Evolutionary conservation across 23 red algal genomes (phyloP), one percentile per base, ranked within the genome.

Genomic region (Gracilariopsis chorda): DNA sequence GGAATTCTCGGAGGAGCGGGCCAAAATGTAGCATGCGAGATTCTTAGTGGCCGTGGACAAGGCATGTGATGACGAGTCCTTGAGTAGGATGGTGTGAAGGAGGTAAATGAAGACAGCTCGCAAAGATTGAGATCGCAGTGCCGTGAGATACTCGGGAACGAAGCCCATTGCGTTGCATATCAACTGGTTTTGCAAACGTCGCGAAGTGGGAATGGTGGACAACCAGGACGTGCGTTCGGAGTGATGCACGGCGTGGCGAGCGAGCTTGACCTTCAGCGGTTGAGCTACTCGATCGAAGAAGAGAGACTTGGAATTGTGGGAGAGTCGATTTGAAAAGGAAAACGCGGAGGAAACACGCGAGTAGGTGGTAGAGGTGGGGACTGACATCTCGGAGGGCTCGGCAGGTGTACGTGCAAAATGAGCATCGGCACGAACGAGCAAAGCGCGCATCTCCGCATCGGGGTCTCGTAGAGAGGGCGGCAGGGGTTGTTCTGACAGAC

Each of bases 151-250:
- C 56, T 68, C 52, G 3, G 88, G 88, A 28, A 68, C 75, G 70
- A 91, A 91, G n/a, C 88, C 88, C 77, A 82, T 70, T 7, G 56
- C 24, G n/a, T 37, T n/a, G 88, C 51, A 17, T 1, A 91, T 12
- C 23, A 68, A 48, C 0, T 67, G 74, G 19, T 53, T 46, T 56
- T 87, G 82, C 7, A 62, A 7, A 43, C 88, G 75, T 40, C 88
- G 88, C 9, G 75, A 21, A 40, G 46, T 29, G 0, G 61, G 88
- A 33, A 80, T 40, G 28, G 75, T 25, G 11, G 88, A 39, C 9
- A 80, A 24, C 75, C 75, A 80, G 19, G 88, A 52, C 30, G 88
- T 44, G 12, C 49, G 72, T 39, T 65, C 24, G 29, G 45, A 11
- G 25, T 65, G 75, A 4, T 57, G 88, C 21, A 70, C 60, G 51